Evolutionary conservation across 495 filamentous ascomycete species (phyloP).

Genomic region (Hypomontagnella submonticulosa): DNA sequence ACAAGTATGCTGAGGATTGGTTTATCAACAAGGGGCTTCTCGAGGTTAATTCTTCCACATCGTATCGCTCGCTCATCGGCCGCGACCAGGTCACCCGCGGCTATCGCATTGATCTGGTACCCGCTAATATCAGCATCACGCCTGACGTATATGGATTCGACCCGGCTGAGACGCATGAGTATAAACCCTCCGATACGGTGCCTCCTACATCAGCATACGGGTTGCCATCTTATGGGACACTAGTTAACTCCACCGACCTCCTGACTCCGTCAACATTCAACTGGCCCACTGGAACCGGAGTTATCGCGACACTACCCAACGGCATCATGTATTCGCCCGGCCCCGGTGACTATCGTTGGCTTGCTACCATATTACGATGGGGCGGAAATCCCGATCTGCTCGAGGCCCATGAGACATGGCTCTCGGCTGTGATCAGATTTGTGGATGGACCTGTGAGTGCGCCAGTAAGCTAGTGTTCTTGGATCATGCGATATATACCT

Average conservation of each 20-base stretch:
- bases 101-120: conserved; percentile 39
- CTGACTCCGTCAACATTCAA: conserved; percentile 33
- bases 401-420: conserved; percentile 44
- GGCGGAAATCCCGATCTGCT: conserved; percentile 25
- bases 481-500: too few species aligned
- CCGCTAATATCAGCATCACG: conserved; percentile 36
- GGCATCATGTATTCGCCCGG: conserved; percentile 29
- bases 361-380: conserved; percentile 40
- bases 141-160: conserved; percentile 43
- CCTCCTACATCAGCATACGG: conserved; percentile 26
- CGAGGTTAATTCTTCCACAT: conserved; percentile 29
- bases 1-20: conserved; percentile 27
- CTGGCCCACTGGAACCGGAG: conserved; percentile 27
- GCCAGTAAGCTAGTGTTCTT: not conserved
- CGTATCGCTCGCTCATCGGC: conserved; percentile 25
- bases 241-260: conserved; percentile 24
- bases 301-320: conserved; percentile 14
- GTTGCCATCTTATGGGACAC: conserved; percentile 30
- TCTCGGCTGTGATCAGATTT: conserved; percentile 37
- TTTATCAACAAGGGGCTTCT: conserved; percentile 26
- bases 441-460: conserved; percentile 26
- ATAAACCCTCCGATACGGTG: conserved; percentile 17
- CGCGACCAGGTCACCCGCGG: conserved; percentile 36
- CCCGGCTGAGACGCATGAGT: conserved; percentile 18
- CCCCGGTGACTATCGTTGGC: conserved; percentile 39